Evolutionary conservation across 2,329 filamentous ascomycete genomes (phyloP).

Genomic region (Botrytis tulipae): DNA sequence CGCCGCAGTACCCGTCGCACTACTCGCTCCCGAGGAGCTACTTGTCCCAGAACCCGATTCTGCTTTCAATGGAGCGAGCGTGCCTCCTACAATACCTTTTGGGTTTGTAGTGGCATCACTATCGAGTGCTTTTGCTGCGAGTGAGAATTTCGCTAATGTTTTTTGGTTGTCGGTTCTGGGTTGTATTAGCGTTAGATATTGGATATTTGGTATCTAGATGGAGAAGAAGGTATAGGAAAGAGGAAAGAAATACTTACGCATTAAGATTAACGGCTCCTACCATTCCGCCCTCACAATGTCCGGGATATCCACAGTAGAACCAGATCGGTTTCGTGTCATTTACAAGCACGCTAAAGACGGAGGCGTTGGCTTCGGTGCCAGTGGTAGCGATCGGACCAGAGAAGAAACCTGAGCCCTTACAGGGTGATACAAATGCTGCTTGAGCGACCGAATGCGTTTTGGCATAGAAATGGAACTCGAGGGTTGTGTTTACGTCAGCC

Average conservation of each 20-base stretch:
- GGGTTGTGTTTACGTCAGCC: conserved; percentile 48
- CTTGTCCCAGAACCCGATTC: not conserved
- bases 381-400: conserved; percentile 27
- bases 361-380: conserved; percentile 24
- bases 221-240: not conserved
- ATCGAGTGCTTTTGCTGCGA: not conserved
- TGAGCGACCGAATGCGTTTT: conserved; percentile 51
- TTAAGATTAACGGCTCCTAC: conserved; percentile 43
- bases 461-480: conserved; percentile 56
- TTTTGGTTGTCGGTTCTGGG: not conserved
- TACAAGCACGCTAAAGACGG: conserved; percentile 45
- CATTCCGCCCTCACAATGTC: conserved; percentile 46
- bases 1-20: not conserved
- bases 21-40: not conserved
- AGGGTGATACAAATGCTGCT: conserved; percentile 39
- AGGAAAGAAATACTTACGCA: conserved; percentile 36
- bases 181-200: not conserved
- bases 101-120: conserved; percentile 1
- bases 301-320: conserved; percentile 44
- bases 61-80: not conserved
- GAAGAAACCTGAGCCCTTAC: conserved; percentile 34
- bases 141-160: not conserved
- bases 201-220: not conserved
- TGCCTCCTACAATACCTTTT: not conserved
- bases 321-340: conserved; percentile 44